These are phyloP conservation scores for Picochlorum costavermella DNA, from an alignment of 139 green algal genomes.

Conservation along the genomic window DNA sequence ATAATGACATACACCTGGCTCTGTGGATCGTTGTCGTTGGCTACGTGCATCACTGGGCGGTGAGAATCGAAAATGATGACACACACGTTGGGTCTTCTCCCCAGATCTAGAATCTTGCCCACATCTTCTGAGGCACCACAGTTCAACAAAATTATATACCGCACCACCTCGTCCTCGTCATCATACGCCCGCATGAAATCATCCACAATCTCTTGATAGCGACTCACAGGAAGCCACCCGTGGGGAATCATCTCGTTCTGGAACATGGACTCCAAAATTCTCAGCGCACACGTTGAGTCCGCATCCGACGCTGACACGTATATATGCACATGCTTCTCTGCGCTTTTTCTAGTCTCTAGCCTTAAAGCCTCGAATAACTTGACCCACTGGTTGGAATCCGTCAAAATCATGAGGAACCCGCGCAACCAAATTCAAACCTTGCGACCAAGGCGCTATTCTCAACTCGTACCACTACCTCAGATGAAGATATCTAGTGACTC, in stretches of 20 bases:
- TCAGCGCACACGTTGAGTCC: conserved; percentile 59
- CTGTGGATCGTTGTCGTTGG: conserved; percentile 20
- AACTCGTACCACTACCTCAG: too few relatives aligned
- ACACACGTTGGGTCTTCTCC: conserved; percentile 32
- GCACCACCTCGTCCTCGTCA: not conserved
- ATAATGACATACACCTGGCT: conserved; percentile 22
- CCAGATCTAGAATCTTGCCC: conserved; percentile 26
- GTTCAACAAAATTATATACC: conserved; percentile 67
- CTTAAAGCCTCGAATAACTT: conserved; percentile 41
- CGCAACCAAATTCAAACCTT: too few relatives aligned
- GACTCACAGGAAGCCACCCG: conserved; percentile 26
- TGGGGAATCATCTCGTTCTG: conserved; percentile 31
- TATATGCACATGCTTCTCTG: conserved; percentile 53
- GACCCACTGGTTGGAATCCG: conserved; percentile 8
- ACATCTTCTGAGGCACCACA: conserved; percentile 71
- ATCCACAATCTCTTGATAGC: conserved; percentile 27
- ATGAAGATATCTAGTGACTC: too few relatives aligned
- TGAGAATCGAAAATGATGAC: conserved; percentile 76
- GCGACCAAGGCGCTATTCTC: too few relatives aligned
- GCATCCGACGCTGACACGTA: conserved; percentile 53
- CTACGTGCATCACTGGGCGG: conserved; percentile 36
- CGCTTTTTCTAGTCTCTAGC: conserved; percentile 40
- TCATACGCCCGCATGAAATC: conserved; percentile 13
- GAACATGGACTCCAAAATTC: conserved; percentile 48
- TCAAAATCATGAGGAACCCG: conserved; percentile 8